Conservation (phyloP, 2,329 filamentous ascomycete species). For the Fusarium transvaalense region DNA sequence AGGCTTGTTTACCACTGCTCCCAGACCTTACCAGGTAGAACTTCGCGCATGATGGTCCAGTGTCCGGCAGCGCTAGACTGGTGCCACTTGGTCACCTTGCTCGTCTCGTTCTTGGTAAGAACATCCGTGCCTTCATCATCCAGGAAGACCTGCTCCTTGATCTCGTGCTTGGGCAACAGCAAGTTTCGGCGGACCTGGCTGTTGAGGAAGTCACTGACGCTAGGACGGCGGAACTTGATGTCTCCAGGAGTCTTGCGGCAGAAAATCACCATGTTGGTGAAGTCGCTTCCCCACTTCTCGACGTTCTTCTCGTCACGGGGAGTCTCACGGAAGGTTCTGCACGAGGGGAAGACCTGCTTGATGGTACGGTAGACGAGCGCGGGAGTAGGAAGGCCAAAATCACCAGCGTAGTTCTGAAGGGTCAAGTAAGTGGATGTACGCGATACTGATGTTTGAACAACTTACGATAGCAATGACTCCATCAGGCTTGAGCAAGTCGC, state of each 20-base stretch:
- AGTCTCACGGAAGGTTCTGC: conserved; percentile 89
- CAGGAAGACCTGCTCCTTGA: conserved; percentile 66
- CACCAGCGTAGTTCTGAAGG: conserved; percentile 89
- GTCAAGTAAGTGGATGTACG: conserved; percentile 38
- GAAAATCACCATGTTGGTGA: conserved; percentile 97
- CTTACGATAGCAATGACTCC: conserved; percentile 90
- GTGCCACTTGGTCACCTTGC: conserved; percentile 77
- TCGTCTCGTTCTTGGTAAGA: conserved; percentile 73
- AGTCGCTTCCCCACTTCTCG: conserved; percentile 70
- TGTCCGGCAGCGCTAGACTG: conserved; percentile 82
- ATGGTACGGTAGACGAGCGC: conserved; percentile 87
- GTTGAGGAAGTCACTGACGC: conserved; percentile 74
- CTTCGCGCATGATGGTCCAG: conserved; percentile 91
- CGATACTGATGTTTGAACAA: conserved; percentile 24
- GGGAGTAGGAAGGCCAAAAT: conserved; percentile 81
- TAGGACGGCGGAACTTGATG: conserved; percentile 76
- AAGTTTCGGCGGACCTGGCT: conserved; percentile 78
- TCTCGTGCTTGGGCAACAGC: conserved; percentile 78
- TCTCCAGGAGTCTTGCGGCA: conserved; percentile 74
- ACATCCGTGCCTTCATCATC: conserved; percentile 62
- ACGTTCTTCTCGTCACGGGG: conserved; percentile 63
- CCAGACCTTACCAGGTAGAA: conserved; percentile 84
- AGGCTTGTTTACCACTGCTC: conserved; percentile 73
- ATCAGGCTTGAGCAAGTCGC: conserved; percentile 77
- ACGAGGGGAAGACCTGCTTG: conserved; percentile 83